Evolutionary conservation across 2,329 filamentous ascomycete species (phyloP).

Genomic region (Fusarium sp.): DNA sequence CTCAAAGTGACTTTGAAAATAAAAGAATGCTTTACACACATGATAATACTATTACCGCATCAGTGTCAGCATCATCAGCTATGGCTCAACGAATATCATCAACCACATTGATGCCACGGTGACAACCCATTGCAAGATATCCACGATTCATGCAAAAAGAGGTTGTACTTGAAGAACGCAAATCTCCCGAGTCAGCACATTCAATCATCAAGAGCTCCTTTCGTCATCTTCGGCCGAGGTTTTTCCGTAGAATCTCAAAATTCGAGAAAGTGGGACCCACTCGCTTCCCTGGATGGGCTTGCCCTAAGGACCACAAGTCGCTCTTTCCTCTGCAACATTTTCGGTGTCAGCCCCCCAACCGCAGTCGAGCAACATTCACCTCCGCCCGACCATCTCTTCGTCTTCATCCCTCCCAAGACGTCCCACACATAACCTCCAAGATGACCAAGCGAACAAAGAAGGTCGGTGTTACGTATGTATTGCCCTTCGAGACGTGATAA

Average conservation of each 20-base stretch:
- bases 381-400: constrained; percentile 51
- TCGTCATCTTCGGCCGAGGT: constrained; percentile 71
- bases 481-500: constrained; percentile 16
- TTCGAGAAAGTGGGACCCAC: constrained; percentile 45
- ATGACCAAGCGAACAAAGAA: constrained; percentile 98
- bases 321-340: constrained; percentile 52
- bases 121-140: not conserved
- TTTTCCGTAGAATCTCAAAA: constrained; percentile 56
- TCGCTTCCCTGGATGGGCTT: constrained; percentile 55
- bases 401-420: constrained; percentile 53
- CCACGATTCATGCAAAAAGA: constrained; percentile 25
- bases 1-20: not conserved
- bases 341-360: constrained; percentile 49
- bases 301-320: constrained; percentile 58
- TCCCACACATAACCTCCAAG: constrained; percentile 67
- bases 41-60: not conserved
- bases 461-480: constrained; percentile 86
- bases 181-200: constrained; percentile 8
- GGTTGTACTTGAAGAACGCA: not conserved
- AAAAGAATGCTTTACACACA: not conserved
- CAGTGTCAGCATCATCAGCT: not conserved
- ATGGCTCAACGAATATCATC: not conserved
- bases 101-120: not conserved
- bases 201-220: not conserved
- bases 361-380: constrained; percentile 52